A percentile compares a stretch with the other conserved stretches of the same genome.
Evolutionary conservation across 2,329 filamentous ascomycete genomes (phyloP).

Genomic region (Fusarium poae): DNA sequence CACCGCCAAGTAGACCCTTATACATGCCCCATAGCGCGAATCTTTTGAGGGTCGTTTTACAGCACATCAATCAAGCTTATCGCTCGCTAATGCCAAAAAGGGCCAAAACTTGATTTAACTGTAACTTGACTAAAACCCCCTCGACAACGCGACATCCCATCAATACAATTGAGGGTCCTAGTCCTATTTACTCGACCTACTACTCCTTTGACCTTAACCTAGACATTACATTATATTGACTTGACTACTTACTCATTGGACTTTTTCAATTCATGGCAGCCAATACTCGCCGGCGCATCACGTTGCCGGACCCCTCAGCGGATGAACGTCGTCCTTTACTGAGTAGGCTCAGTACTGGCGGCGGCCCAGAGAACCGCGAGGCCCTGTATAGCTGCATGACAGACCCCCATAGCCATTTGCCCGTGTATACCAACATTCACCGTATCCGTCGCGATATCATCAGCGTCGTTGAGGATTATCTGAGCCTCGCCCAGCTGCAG

Average conservation of each 20-base stretch:
- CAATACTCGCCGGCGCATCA: slow-evolving; percentile 50
- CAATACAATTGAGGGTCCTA: slow-evolving; percentile 5
- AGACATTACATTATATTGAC: background rate
- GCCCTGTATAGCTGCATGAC: slow-evolving; percentile 65
- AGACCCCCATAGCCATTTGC: slow-evolving; percentile 72
- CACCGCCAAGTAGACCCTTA: background rate
- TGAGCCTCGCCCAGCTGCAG: slow-evolving; percentile 80
- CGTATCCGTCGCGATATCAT: slow-evolving; percentile 74
- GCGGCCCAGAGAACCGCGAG: slow-evolving; percentile 47
- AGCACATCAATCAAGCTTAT: slow-evolving; percentile 24
- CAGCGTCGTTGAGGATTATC: slow-evolving; percentile 72
- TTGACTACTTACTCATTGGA: background rate
- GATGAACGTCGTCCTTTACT: slow-evolving; percentile 56
- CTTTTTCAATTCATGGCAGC: slow-evolving; percentile 41
- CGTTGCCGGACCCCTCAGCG: slow-evolving; percentile 47
- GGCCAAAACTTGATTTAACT: slow-evolving; percentile 32
- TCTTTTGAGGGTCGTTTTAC: slow-evolving; percentile 3
- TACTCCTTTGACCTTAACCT: slow-evolving; percentile 2
- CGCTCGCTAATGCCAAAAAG: slow-evolving; percentile 28
- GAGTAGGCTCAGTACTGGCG: slow-evolving; percentile 51
- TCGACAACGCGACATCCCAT: slow-evolving; percentile 22
- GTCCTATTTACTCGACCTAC: background rate
- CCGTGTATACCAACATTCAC: slow-evolving; percentile 84
- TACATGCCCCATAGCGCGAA: slow-evolving; percentile 8
- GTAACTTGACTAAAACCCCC: slow-evolving; percentile 1